Evolutionary conservation across 164 flowering plant species (phyloP), one percentile per base, ranked within the genome.

Genomic region (Sedum album): DNA sequence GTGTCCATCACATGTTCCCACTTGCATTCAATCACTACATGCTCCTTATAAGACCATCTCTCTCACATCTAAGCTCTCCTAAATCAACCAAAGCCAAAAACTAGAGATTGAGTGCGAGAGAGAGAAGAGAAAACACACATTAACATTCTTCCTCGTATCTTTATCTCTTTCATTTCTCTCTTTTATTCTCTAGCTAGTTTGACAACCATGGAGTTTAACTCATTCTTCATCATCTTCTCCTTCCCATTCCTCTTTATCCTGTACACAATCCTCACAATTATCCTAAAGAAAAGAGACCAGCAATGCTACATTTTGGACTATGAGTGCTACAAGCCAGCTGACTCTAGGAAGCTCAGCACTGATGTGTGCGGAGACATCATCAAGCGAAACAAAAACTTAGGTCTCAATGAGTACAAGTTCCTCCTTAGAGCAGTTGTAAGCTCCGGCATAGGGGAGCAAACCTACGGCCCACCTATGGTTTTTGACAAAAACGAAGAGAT

Each of bases 371-470:
- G n/a, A n/a, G n/a, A n/a, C n/a, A 39, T 87, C 60, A 82, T 87
- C 18, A 71, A 33, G 67, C 69, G 89, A 26, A 81, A 75, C 81
- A 81, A 74, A 36, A 72, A 71, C 44, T 79, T 87, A 5, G 84
- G 88, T 2, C 87, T 85, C 44, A 67, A 73, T 44, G 92, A 87
- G 72, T 85, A 82, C 80, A 80, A 83, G 77, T 87, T 87, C 66
- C 82, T 87, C 51, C n/a, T n/a, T n/a, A n/a, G n/a, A n/a, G n/a
- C n/a, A n/a, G n/a, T n/a, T n/a, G n/a, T n/a, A n/a, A n/a, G n/a
- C n/a, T n/a, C n/a, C n/a, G n/a, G n/a, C n/a, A n/a, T n/a, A n/a
- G n/a, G n/a, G n/a, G n/a, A n/a, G 68, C 75, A 85, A 28, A 87
- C 92, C 26, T 87, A 87, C 73, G 85, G 71, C 2, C 87, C 92